Base-by-base conservation (phyloP, 2,329 filamentous ascomycete species). In the Sclerotinia nivalis region DNA sequence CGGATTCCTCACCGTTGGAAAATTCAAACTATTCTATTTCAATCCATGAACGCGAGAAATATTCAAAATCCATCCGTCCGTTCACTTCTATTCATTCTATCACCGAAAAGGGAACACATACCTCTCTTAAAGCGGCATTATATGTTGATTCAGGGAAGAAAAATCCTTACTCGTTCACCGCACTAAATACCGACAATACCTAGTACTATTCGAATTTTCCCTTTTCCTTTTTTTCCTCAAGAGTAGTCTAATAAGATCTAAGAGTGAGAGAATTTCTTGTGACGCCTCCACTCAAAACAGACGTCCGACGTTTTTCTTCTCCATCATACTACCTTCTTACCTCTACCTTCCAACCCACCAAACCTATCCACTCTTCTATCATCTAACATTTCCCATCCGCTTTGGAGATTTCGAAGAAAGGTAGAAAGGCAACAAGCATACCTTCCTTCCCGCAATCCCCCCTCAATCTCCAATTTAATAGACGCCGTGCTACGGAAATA, bases 401-500 rank as follows among this genome's bases (percentile, higher is more conserved):
- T 18, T 15, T 60, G 55, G 34, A 68, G 34, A 62, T 40, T 54
- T 62, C 43, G 56, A 61, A 34, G 55, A 20, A 68, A 60, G 59
- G 56, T 50, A 50, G 52, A 68, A 68, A 61, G 43, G 18, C 55
- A 61, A 62, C 43, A 58, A 68, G 50, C 58, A 60, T 60, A 68
- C 47, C 56, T 62, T 64, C 61, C 61, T 40, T 65, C 61, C 61
- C 61, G 61, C 66, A 50, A 43, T 37, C 55, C 55, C 58, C 31
- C 62, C 62, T 45, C 55, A 62, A 68, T 68, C 66, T 68, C 66
- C 66, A 68, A 43, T 68, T 68, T 68, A 68, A 62, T 68, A 68
- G 56, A 50, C 66, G 66, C 66, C 66, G 66, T 68, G 45, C 66
- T 43, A 68, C 56, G 49, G 43, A 68, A 18, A 40, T 55, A 56